Evolutionary conservation across 345 rosid genomes (phyloP), one percentile per base, ranked within the genome.

Genomic region (Eucalyptus sideroxylon): DNA sequence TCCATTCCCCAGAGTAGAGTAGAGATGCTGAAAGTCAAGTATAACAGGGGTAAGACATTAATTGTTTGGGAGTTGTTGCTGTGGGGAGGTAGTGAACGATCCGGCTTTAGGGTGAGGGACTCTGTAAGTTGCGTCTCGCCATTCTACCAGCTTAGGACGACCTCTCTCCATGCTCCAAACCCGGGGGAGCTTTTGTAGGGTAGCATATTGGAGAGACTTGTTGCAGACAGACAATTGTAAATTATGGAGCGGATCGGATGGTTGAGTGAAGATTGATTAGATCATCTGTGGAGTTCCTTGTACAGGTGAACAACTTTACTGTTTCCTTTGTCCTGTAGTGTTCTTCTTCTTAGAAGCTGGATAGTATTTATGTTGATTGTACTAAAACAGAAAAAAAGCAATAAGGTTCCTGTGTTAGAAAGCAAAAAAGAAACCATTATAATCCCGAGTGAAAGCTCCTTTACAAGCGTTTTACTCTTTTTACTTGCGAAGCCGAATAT

Each of bases 1-100:
- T 93, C 95, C 98, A 19, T 72, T 93, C 89, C 42, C 96, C 86
- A 90, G 95, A 91, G 93, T 89, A 24, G 80, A 88, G 88, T 87
- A 88, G 87, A 77, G 86, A 88, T 1, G 24, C 44, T 17, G 83
- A 37, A 37, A 72, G 21, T 72, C 27, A 13, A 72, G 45, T 72
- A 37, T 37, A 21, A 34, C 44, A 10, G 14, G 42, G 7, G 26
- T 34, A 72, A 34, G 12, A 37, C 40, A 23, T 37, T 34, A 67
- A 19, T 72, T 72, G 44, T 72, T 72, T 5, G 11, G 82, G 26
- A 72, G 26, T 72, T 72, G 82, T 72, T 23, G 4, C 82, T 34
- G 82, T 72, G 45, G 83, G 83, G 44, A 37, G 83, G 23, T 21
- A 69, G 42, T 17, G 42, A 37, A 19, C 5, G 26, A 72, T 72